phyloP scores from a whole-genome alignment of 2,329 filamentous ascomycete genomes.

The Pseudogymnoascus sp. region DNA sequence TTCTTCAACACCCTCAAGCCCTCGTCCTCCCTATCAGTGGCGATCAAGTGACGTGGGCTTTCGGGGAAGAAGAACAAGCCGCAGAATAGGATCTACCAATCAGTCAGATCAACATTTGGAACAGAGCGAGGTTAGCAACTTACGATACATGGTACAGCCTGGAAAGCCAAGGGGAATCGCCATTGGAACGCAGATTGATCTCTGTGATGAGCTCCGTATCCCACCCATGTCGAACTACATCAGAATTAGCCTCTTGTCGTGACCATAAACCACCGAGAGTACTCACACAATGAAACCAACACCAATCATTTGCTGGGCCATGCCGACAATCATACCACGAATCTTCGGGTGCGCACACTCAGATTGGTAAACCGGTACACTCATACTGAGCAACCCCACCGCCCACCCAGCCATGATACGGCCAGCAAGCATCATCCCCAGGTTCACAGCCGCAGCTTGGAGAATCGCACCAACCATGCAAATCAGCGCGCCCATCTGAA shows the following conservation, averaged over 20 bases:
- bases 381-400: slow-evolving; percentile 56
- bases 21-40: slow-evolving; percentile 41
- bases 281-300: slow-evolving; percentile 47
- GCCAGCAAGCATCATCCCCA: slow-evolving; percentile 51
- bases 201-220: slow-evolving; percentile 10
- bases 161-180: slow-evolving; percentile 41
- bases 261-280: slow-evolving; percentile 38
- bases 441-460: slow-evolving; percentile 47
- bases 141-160: slow-evolving; percentile 47
- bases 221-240: slow-evolving; percentile 6
- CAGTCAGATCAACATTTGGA: neutral
- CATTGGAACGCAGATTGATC: slow-evolving; percentile 7
- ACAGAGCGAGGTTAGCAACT: neutral
- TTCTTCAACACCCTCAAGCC: slow-evolving; percentile 43
- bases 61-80: slow-evolving; percentile 58
- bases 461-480: slow-evolving; percentile 54
- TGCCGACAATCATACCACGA: slow-evolving; percentile 51
- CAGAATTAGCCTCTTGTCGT: slow-evolving; percentile 39
- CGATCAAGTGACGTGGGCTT: slow-evolving; percentile 49
- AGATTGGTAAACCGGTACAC: slow-evolving; percentile 56
- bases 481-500: slow-evolving; percentile 47
- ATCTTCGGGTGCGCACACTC: slow-evolving; percentile 56
- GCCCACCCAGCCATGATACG: slow-evolving; percentile 44
- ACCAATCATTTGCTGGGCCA: slow-evolving; percentile 59
- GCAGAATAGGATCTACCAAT: slow-evolving; percentile 31